phyloP scores from a whole-genome alignment of 805 yeast genomes.

The Blastobotrys chiropterorum region DNA sequence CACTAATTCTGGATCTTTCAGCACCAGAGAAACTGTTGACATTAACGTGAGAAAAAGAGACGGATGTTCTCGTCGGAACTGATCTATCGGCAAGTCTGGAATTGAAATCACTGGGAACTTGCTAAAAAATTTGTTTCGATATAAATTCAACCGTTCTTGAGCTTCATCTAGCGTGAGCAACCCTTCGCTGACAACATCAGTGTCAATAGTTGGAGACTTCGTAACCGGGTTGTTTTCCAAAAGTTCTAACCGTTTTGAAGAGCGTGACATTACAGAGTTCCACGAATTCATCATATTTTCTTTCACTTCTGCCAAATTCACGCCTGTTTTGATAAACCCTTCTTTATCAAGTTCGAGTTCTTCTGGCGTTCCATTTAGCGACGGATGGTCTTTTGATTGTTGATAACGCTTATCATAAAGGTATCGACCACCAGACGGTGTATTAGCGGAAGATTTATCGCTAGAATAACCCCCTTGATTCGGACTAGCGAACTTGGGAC shows the following conservation, averaged over 20 bases:
- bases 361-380: constrained; percentile 18
- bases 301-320: constrained; percentile 13
- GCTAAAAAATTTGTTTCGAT: constrained; percentile 41
- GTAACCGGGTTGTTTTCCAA: constrained; percentile 8
- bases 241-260: constrained; percentile 11
- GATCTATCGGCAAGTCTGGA: constrained; percentile 41
- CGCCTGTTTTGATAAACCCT: constrained; percentile 7
- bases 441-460: background rate
- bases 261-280: constrained; percentile 11
- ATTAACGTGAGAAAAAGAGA: constrained; percentile 58
- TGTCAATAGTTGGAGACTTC: constrained; percentile 15
- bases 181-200: constrained; percentile 46
- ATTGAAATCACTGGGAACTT: constrained; percentile 55
- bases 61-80: constrained; percentile 49
- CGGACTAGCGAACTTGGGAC: background rate
- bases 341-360: constrained; percentile 5
- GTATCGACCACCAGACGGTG: background rate
- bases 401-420: background rate
- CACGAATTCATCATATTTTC: constrained; percentile 19
- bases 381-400: background rate
- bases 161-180: constrained; percentile 58
- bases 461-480: background rate
- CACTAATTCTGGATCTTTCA: constrained; percentile 6
- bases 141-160: constrained; percentile 43
- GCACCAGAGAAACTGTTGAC: constrained; percentile 46